phyloP scores from a whole-genome alignment of 495 filamentous ascomycete genomes.

The Articulospora tetracladia region DNA sequence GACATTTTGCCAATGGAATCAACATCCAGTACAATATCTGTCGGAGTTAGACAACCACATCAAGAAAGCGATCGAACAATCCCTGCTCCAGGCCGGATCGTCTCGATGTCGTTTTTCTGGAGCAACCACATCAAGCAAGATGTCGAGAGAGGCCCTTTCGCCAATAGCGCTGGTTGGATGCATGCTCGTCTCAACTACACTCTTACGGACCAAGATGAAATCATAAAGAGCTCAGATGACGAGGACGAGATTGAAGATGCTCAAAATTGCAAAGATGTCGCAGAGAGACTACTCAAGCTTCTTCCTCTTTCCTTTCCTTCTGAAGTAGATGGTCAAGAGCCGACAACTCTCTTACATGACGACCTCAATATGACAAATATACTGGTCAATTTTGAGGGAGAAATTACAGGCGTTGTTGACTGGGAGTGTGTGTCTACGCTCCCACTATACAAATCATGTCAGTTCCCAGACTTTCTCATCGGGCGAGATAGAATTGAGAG shows the following conservation, averaged over 20 bases:
- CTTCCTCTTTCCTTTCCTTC: constrained; percentile 8
- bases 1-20: no score
- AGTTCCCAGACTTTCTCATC: constrained; percentile 41
- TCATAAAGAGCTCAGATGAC: background rate
- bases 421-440: constrained; percentile 50
- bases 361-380: constrained; percentile 48
- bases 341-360: constrained; percentile 41
- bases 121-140: constrained; percentile 25
- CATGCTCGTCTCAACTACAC: constrained; percentile 3
- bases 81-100: constrained; percentile 20
- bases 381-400: constrained; percentile 38
- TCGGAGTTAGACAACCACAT: background rate
- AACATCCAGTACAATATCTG: no score
- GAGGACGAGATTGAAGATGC: background rate
- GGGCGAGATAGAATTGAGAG: constrained; percentile 22
- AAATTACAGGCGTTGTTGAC: constrained; percentile 44
- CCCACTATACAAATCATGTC: constrained; percentile 42
- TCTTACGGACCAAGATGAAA: background rate
- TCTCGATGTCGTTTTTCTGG: constrained; percentile 34
- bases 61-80: background rate
- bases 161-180: constrained; percentile 27
- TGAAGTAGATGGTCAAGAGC: constrained; percentile 24
- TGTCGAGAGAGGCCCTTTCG: constrained; percentile 26
- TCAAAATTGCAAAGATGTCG: background rate
- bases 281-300: constrained; percentile 19